Evolutionary conservation across 768 basidiomycete genomes (phyloP).

Genomic region (Rhodosporidiobolus sp.): DNA sequence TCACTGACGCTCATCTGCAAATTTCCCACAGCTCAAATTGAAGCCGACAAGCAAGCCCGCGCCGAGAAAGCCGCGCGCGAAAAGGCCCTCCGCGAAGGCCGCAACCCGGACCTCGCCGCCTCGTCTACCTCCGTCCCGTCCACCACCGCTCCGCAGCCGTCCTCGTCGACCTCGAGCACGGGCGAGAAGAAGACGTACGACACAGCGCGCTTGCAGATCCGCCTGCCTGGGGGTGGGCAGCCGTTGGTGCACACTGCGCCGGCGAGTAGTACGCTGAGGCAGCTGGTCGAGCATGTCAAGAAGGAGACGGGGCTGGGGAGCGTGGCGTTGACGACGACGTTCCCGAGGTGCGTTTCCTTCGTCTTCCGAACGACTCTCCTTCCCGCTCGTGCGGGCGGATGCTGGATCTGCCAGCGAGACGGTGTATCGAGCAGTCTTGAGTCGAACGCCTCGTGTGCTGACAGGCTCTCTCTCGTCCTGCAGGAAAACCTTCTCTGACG

Average conservation of each 20-base stretch:
- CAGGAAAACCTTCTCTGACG: constrained; percentile 71
- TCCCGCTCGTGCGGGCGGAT: too few relatives aligned
- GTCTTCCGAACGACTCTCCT: not conserved
- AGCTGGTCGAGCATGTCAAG: constrained; percentile 30
- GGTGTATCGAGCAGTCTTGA: too few relatives aligned
- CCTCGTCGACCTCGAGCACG: constrained; percentile 48
- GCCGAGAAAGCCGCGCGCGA: constrained; percentile 84
- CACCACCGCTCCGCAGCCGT: constrained; percentile 49
- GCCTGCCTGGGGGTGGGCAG: constrained; percentile 65
- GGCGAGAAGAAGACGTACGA: constrained; percentile 66
- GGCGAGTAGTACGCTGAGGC: constrained; percentile 43
- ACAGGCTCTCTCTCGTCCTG: not conserved
- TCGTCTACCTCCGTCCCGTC: constrained; percentile 41
- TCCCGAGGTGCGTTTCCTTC: constrained; percentile 32
- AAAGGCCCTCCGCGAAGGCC: constrained; percentile 84
- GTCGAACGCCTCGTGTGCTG: too few relatives aligned
- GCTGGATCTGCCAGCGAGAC: too few relatives aligned
- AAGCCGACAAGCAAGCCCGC: constrained; percentile 83
- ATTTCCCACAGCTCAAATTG: constrained; percentile 61
- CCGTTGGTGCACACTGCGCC: constrained; percentile 61
- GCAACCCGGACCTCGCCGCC: constrained; percentile 27
- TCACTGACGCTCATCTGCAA: too few relatives aligned
- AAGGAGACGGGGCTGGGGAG: constrained; percentile 18
- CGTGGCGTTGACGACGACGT: constrained; percentile 14
- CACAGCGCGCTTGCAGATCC: constrained; percentile 85